Percentiles rank a stretch among this genome's conserved stretches.
Evolutionary conservation across 164 flowering plant species (phyloP).

Genomic region (Dillenia suffruticosa): DNA sequence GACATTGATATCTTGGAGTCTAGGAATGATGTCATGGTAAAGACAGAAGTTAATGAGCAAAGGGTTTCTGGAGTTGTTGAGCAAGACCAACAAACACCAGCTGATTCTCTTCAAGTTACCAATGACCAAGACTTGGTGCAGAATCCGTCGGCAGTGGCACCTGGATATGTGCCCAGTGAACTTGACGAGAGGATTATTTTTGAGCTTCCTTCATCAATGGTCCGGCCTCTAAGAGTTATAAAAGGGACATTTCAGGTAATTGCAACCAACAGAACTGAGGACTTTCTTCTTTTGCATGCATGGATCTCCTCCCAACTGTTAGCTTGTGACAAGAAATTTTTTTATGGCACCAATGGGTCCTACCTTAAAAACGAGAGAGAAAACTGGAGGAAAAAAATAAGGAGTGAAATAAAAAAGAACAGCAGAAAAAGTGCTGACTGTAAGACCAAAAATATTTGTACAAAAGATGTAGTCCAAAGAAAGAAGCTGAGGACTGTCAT

Average conservation of each 20-base stretch:
- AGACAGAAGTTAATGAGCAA: constrained; percentile 30
- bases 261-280: constrained; percentile 1
- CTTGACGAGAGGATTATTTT: constrained; percentile 86
- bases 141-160: constrained; percentile 51
- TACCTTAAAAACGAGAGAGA: too few species aligned
- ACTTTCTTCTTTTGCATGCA: too few species aligned
- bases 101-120: constrained; percentile 34
- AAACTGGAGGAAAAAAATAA: too few species aligned
- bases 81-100: constrained; percentile 23
- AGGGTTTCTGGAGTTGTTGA: constrained; percentile 35
- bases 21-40: constrained; percentile 28
- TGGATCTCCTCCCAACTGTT: too few species aligned
- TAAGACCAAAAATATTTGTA: too few species aligned
- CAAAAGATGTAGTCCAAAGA: too few species aligned
- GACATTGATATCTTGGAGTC: constrained; percentile 41
- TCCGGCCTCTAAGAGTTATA: constrained; percentile 70
- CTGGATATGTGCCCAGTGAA: constrained; percentile 91
- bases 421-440: too few species aligned
- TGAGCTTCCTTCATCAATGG: constrained; percentile 93
- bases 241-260: constrained; percentile 94
- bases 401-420: too few species aligned
- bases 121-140: constrained; percentile 35
- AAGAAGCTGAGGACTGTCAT: too few species aligned
- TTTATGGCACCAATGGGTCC: too few species aligned
- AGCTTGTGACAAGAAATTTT: too few species aligned